Conservation (phyloP, 139 green algal genomes). For the Coelastrella sp. region DNA sequence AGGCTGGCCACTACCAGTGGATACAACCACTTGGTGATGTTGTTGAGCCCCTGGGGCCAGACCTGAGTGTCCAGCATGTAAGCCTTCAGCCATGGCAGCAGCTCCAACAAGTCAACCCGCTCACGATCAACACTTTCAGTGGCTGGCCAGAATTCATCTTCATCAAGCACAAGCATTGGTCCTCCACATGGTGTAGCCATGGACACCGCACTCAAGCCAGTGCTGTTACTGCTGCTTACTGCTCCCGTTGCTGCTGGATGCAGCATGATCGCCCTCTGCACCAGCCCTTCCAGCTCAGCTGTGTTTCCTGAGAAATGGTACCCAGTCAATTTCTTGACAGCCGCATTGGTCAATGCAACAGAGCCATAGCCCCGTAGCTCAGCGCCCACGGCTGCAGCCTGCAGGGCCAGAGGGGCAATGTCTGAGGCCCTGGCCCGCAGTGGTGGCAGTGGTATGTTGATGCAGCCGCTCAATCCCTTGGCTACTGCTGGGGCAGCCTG, state of each 20-base stretch:
- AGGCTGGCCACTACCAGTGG: not conserved
- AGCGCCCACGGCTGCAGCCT: not conserved
- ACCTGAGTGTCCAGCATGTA: not conserved
- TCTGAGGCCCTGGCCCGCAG: not conserved
- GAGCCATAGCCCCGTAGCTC: not conserved
- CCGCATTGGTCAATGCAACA: not conserved
- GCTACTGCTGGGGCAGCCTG: not conserved
- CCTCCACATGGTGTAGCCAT: not conserved
- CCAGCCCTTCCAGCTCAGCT: conserved; percentile 6
- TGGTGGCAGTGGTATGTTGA: not conserved
- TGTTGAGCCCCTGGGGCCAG: conserved; percentile 16
- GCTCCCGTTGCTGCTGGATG: conserved; percentile 31
- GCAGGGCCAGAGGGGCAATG: conserved; percentile 14
- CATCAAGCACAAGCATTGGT: not conserved
- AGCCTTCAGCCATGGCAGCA: conserved; percentile 2
- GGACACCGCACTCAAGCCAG: not conserved
- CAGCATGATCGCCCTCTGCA: conserved; percentile 24
- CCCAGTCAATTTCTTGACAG: not conserved
- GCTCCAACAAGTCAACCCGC: conserved; percentile 8
- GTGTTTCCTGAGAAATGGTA: conserved; percentile 24
- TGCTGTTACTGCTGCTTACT: conserved; percentile 5
- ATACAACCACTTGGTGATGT: not conserved
- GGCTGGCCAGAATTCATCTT: not conserved
- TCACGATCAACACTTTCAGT: not conserved
- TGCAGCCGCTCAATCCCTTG: not conserved